A percentile compares a stretch with the other conserved stretches of the same genome.
phyloP scores from a whole-genome alignment of 164 flowering plant species.

The Kalanchoe fedtschenkoi region DNA sequence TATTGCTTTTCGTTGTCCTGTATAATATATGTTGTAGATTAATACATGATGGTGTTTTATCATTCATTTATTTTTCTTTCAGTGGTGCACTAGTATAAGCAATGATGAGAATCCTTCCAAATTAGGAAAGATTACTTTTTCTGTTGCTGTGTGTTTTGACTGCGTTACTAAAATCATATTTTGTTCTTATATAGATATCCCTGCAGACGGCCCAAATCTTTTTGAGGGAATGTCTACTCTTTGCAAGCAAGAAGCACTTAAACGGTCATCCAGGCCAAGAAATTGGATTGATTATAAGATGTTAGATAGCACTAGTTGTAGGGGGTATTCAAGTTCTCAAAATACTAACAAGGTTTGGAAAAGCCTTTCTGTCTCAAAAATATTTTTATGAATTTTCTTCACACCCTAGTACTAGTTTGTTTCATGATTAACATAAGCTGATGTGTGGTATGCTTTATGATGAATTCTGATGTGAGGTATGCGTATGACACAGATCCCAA shows the following conservation, averaged over 20 bases:
- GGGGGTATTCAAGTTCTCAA: conserved; percentile 12
- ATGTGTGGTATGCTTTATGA: conserved; percentile 1
- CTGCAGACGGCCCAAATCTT: too few species aligned
- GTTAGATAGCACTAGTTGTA: conserved; percentile 15
- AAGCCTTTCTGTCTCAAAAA: background rate
- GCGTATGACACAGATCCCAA: conserved; percentile 11
- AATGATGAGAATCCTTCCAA: conserved; percentile 9
- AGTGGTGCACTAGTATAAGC: conserved; percentile 22
- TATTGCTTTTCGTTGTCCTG: too few species aligned
- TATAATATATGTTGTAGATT: too few species aligned
- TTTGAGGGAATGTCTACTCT: conserved; percentile 7
- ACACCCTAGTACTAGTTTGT: background rate
- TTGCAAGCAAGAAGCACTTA: conserved; percentile 14
- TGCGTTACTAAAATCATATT: too few species aligned
- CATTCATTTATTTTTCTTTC: too few species aligned
- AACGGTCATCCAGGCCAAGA: conserved; percentile 15
- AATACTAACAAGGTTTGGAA: conserved; percentile 14
- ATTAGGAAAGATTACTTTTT: too few species aligned
- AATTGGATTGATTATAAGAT: conserved; percentile 13
- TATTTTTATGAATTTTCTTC: too few species aligned
- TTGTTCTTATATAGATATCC: too few species aligned
- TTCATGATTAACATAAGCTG: background rate
- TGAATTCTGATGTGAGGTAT: too few species aligned
- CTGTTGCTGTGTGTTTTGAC: too few species aligned
- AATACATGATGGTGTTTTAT: too few species aligned